Evolutionary conservation across 2,329 filamentous ascomycete species (phyloP), one percentile per base, ranked within the genome.

Genomic region (Nothophaeocryptopus gaeumannii): DNA sequence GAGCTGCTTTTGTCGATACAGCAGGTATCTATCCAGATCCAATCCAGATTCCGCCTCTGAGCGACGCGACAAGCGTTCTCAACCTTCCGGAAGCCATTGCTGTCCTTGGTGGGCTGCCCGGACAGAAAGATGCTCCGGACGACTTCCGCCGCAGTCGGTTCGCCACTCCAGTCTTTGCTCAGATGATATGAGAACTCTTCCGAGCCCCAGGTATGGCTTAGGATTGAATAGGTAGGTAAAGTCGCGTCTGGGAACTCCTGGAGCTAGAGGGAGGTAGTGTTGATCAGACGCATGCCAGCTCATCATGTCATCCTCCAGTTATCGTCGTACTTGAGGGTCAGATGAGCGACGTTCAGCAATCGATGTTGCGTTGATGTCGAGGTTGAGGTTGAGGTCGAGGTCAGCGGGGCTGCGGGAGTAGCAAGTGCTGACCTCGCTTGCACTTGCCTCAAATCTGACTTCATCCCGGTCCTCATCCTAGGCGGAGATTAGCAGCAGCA

Each of bases 1-100:
- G 75, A 48, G 75, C 74, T 49, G 70, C 35, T 32, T 39, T 54
- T 53, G 51, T 56, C 44, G 36, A 56, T 51, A 30, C 53, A 56
- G 8, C 36, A 43, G 7, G 53, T 56, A 37, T 56, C 53, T 13
- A 56, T 43, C 54, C 54, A 56, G 13, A 47, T 14, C 39, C 50
- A 59, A 7, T 26, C 20, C 20, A 26, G 20, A 26, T 26, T 26
- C 4, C 20, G 20, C 20, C 4, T 4, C 20, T 7, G 3, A 26
- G 20, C 20, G 7, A 26, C 20, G 20, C 3, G 4, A 26, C 20
- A 26, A 3, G 20, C 20, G 7, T 26, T 26, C 20, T 26, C 20
- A 26, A 29, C n/a, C 38, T 39, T 39, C 9, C 29, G 15, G 16
- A 29, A 39, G 11, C 38, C 38, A 29, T 10, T n/a, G 29, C 38